These are phyloP conservation scores for Pleurotus pulmonarius DNA, from an alignment of 768 basidiomycete genomes.

Conservation along the genomic window DNA sequence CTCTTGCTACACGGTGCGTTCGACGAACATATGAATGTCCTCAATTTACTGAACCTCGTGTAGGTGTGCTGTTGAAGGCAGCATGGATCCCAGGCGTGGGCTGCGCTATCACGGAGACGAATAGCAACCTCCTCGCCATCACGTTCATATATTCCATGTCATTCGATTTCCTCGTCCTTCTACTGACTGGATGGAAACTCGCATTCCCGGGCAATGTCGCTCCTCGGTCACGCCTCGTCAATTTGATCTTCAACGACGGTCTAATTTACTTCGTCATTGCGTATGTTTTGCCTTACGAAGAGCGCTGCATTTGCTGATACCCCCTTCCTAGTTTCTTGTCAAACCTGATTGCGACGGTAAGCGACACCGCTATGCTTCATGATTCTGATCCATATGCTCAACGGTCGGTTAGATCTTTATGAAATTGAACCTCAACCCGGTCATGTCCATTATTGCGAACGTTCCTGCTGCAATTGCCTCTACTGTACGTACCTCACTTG, in stretches of 20 bases:
- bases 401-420: conserved; percentile 35
- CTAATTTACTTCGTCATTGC: conserved; percentile 70
- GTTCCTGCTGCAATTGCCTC: conserved; percentile 55
- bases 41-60: background rate
- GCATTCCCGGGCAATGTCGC: conserved; percentile 29
- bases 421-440: conserved; percentile 48
- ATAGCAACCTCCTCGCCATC: conserved; percentile 56
- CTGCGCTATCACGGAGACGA: conserved; percentile 57
- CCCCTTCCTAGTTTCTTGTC: conserved; percentile 54
- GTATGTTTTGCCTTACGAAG: conserved; percentile 31
- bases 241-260: conserved; percentile 68
- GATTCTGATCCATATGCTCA: too few relatives aligned
- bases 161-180: conserved; percentile 63
- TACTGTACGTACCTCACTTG: conserved; percentile 39
- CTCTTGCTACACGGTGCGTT: conserved; percentile 59
- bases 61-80: conserved; percentile 60
- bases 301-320: too few relatives aligned
- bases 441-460: conserved; percentile 54
- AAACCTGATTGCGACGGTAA: conserved; percentile 54
- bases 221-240: conserved; percentile 53
- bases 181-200: conserved; percentile 61
- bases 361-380: background rate
- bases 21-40: background rate
- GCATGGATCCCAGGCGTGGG: conserved; percentile 44
- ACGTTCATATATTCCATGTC: conserved; percentile 75